These are phyloP conservation scores for Obelidium mucronatum DNA, from an alignment of 192 early-diverging fungal genomes.

Conservation along the genomic window DNA sequence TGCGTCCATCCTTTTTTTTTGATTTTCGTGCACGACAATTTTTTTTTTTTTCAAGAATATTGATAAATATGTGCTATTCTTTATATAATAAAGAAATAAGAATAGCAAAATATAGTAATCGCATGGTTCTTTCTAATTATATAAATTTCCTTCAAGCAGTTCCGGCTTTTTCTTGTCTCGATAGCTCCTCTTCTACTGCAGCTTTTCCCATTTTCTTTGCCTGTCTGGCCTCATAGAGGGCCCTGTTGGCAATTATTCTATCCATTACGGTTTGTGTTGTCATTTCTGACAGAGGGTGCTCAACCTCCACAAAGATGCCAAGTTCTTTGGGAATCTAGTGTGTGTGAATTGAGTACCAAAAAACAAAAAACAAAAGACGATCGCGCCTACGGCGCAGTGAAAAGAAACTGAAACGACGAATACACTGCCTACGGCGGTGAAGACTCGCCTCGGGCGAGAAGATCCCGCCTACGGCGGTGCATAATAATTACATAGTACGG, in stretches of 20 bases:
- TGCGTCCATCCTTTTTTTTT: too few species aligned
- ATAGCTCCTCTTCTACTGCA: conserved; percentile 47
- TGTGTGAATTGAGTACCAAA: conserved; percentile 2
- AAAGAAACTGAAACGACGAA: too few species aligned
- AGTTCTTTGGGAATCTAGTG: conserved; percentile 75
- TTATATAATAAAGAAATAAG: too few species aligned
- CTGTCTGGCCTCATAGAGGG: conserved; percentile 62
- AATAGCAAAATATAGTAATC: too few species aligned
- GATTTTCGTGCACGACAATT: too few species aligned
- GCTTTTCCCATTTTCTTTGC: conserved; percentile 59
- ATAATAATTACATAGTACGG: conserved; percentile 71
- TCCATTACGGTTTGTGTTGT: conserved; percentile 88
- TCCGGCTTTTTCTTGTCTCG: conserved; percentile 28
- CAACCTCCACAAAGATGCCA: conserved; percentile 82
- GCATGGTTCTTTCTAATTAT: too few species aligned
- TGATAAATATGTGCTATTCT: too few species aligned
- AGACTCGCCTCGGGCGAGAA: too few species aligned
- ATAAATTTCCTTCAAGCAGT: neutral
- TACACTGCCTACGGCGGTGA: too few species aligned
- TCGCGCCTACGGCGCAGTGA: too few species aligned
- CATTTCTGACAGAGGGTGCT: conserved; percentile 76
- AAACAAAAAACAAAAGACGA: too few species aligned
- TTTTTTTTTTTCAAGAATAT: too few species aligned
- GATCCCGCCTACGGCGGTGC: neutral
- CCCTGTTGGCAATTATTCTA: conserved; percentile 87